phyloP scores from a whole-genome alignment of 805 yeast genomes.

The Trichomonascus vanleenenianus region DNA sequence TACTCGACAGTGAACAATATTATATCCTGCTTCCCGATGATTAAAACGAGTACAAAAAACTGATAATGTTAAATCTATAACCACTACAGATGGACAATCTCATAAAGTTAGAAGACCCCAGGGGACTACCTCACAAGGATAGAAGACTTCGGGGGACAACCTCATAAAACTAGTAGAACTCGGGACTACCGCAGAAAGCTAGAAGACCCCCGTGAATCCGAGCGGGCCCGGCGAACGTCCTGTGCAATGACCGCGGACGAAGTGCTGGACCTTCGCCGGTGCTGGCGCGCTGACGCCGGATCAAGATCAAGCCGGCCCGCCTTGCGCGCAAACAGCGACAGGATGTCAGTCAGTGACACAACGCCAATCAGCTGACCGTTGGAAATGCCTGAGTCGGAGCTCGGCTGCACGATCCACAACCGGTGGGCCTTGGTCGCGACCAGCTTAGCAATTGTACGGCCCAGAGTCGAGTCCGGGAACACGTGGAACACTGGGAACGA shows the following conservation, averaged over 20 bases:
- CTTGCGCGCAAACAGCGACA: constrained; percentile 69
- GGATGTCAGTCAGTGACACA: constrained; percentile 81
- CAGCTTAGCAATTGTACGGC: constrained; percentile 84
- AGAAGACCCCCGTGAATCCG: too few species aligned
- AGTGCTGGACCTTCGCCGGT: constrained; percentile 47
- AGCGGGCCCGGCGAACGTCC: too few species aligned
- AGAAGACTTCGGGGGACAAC: too few species aligned
- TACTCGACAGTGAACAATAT: too few species aligned
- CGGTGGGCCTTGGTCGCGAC: constrained; percentile 95
- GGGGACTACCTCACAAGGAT: too few species aligned
- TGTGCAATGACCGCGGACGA: constrained; percentile 15
- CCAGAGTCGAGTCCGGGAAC: constrained; percentile 66
- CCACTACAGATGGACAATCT: too few species aligned
- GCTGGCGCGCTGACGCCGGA: constrained; percentile 82
- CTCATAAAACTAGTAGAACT: too few species aligned
- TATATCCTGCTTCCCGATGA: too few species aligned
- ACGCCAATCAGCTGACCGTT: constrained; percentile 88
- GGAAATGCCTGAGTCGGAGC: constrained; percentile 9
- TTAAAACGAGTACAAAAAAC: too few species aligned
- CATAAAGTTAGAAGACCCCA: too few species aligned
- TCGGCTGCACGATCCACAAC: constrained; percentile 33
- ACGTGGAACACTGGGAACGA: constrained; percentile 96
- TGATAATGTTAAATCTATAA: too few species aligned
- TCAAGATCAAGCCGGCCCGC: constrained; percentile 62
- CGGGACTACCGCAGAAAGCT: too few species aligned